Conservation (phyloP, 306 rosid species). For the Erythrophleum fordii region DNA sequence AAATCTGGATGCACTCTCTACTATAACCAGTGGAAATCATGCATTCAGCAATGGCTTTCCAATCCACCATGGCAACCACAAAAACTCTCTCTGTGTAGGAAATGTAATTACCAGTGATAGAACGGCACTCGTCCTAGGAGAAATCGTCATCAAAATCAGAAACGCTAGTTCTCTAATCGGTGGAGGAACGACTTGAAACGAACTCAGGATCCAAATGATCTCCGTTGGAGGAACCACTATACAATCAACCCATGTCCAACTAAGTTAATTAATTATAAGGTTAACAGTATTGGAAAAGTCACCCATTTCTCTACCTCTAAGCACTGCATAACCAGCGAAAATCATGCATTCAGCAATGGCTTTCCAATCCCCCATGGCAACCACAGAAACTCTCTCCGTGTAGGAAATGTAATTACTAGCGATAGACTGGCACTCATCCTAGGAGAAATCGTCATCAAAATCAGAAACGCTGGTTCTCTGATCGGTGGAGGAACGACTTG, state of each 20-base stretch:
- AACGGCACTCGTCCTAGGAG: slow-evolving; percentile 55
- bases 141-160: slow-evolving; percentile 64
- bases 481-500: slow-evolving; percentile 45
- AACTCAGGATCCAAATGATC: slow-evolving; percentile 56
- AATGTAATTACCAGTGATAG: slow-evolving; percentile 37
- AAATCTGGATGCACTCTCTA: slow-evolving; percentile 71
- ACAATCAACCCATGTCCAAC: no score
- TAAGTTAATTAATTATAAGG: no score
- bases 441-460: slow-evolving; percentile 53
- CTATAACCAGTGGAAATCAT: slow-evolving; percentile 71
- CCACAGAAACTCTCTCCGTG: slow-evolving; percentile 43
- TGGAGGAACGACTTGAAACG: slow-evolving; percentile 49
- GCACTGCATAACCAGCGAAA: slow-evolving; percentile 59
- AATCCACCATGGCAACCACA: slow-evolving; percentile 48
- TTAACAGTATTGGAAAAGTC: no score
- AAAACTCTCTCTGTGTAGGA: slow-evolving; percentile 47
- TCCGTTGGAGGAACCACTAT: slow-evolving; percentile 46
- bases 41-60: slow-evolving; percentile 73
- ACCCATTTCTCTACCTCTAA: no score
- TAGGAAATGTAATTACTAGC: slow-evolving; percentile 37
- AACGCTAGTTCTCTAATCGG: slow-evolving; percentile 38
- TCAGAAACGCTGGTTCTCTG: slow-evolving; percentile 54
- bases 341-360: slow-evolving; percentile 80
- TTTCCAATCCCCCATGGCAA: slow-evolving; percentile 62
- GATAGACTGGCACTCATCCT: slow-evolving; percentile 49